Evolutionary conservation across 148 eudicot genomes (phyloP).

Genomic region (Heliosperma pusillum): DNA sequence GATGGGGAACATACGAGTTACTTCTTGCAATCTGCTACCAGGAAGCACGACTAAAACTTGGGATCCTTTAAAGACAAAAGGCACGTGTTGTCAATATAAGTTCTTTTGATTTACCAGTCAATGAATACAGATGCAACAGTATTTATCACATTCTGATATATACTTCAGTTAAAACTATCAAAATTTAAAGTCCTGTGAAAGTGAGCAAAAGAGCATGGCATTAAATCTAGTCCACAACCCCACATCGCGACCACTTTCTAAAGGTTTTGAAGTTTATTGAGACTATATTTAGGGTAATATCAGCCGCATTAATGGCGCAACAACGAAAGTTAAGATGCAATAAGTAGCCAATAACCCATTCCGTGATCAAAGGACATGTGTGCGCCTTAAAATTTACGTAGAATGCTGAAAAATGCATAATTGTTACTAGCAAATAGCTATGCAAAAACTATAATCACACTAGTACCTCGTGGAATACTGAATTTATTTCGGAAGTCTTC

Average conservation of each 20-base stretch:
- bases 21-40: conserved; percentile 97
- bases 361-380: background rate
- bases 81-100: conserved; percentile 1
- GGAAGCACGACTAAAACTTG: conserved; percentile 72
- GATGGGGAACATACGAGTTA: conserved; percentile 83
- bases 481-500: conserved; percentile 49
- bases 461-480: conserved; percentile 64
- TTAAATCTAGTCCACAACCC: background rate
- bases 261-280: background rate
- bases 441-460: conserved; percentile 1
- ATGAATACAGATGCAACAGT: background rate
- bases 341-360: no score
- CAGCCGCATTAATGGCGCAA: background rate
- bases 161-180: background rate
- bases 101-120: background rate
- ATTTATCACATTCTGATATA: background rate
- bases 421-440: background rate
- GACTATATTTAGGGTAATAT: background rate
- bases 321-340: background rate
- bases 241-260: background rate
- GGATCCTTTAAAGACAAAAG: conserved; percentile 40
- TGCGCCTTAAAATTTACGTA: background rate
- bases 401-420: background rate
- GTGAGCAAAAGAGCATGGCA: background rate
- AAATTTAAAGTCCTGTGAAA: background rate